A percentile compares a stretch with the other conserved stretches of the same genome.
phyloP scores from a whole-genome alignment of 768 basidiomycete genomes.

The Hydnum rufescens region DNA sequence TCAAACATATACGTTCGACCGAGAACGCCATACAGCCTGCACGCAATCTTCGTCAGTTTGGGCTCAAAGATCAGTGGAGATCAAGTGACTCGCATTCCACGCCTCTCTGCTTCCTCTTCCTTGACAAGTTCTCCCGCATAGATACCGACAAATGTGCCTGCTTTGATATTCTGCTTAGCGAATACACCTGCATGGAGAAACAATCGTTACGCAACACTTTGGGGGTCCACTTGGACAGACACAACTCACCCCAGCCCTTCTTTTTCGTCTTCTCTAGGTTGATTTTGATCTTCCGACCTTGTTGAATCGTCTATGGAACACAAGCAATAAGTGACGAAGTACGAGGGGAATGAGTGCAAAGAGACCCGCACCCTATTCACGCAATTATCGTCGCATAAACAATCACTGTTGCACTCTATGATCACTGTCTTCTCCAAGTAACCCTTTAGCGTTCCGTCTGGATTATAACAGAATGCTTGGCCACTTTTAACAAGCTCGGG shows the following conservation, averaged over 20 bases:
- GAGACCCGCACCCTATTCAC: constrained; percentile 44
- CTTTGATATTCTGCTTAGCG: constrained; percentile 39
- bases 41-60: neutral
- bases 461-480: constrained; percentile 48
- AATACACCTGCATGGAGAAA: constrained; percentile 38
- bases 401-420: constrained; percentile 72
- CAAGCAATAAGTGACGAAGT: neutral
- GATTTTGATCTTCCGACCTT: constrained; percentile 44
- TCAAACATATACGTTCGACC: constrained; percentile 70
- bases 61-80: neutral
- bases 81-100: constrained; percentile 37
- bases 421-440: constrained; percentile 25
- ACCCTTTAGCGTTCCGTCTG: constrained; percentile 34
- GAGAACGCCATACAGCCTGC: constrained; percentile 50
- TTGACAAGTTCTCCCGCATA: constrained; percentile 72
- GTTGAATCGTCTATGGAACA: constrained; percentile 43
- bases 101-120: constrained; percentile 40
- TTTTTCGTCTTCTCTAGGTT: constrained; percentile 45
- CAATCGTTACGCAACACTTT: neutral
- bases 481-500: constrained; percentile 14
- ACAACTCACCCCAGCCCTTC: constrained; percentile 68
- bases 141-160: constrained; percentile 57
- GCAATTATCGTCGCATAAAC: constrained; percentile 65
- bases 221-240: neutral
- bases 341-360: neutral